A percentile compares a stretch with the other conserved stretches of the same genome.
These are phyloP conservation scores for Artemisia argyi DNA, from an alignment of 129 eudicot species.

Conservation along the genomic window DNA sequence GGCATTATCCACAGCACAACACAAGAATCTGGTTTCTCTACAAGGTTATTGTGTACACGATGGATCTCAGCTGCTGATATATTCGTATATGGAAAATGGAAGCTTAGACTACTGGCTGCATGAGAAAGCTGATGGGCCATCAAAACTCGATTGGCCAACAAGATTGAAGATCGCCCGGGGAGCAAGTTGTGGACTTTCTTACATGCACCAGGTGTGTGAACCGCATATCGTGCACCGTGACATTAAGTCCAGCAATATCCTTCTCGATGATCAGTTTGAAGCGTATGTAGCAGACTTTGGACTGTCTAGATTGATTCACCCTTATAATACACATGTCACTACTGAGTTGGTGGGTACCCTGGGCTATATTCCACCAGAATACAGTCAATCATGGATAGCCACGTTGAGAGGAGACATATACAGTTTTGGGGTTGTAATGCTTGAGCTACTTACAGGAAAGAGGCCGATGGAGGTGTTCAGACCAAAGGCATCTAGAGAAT, in stretches of 20 bases:
- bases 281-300: slow-evolving; percentile 92
- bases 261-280: slow-evolving; percentile 69
- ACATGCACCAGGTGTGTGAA: slow-evolving; percentile 83
- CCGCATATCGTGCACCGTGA: slow-evolving; percentile 92
- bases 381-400: slow-evolving; percentile 83
- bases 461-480: slow-evolving; percentile 79
- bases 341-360: slow-evolving; percentile 89
- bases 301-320: slow-evolving; percentile 71
- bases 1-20: slow-evolving; percentile 76
- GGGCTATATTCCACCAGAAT: slow-evolving; percentile 87
- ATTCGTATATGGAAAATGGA: slow-evolving; percentile 82
- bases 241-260: slow-evolving; percentile 82
- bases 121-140: slow-evolving; percentile 69
- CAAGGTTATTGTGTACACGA: slow-evolving; percentile 89
- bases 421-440: slow-evolving; percentile 87
- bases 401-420: slow-evolving; percentile 85
- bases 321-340: slow-evolving; percentile 78
- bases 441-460: slow-evolving; percentile 77
- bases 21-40: slow-evolving; percentile 69
- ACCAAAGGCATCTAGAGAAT: slow-evolving; percentile 69
- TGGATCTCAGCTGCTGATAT: slow-evolving; percentile 65
- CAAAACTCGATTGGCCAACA: slow-evolving; percentile 71
- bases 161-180: slow-evolving; percentile 63
- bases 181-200: slow-evolving; percentile 75
- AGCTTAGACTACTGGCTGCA: slow-evolving; percentile 90